These are phyloP conservation scores for Grigorovia transvaalensis DNA, from an alignment of 805 yeast genomes.

Conservation along the genomic window DNA sequence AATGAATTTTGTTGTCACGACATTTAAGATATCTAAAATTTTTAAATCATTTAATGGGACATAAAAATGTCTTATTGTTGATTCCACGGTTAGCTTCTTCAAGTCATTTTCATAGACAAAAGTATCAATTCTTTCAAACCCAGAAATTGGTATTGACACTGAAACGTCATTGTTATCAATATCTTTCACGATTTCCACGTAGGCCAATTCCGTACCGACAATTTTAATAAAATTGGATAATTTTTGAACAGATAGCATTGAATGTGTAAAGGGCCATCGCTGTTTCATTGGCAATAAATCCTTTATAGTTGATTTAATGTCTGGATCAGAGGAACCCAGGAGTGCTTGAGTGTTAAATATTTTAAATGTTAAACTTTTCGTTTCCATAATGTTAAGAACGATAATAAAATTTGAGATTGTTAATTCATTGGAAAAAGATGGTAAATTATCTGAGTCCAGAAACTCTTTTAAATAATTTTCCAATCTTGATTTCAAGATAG, in stretches of 20 bases:
- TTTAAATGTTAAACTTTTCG: slow-evolving; percentile 15
- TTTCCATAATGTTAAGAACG: slow-evolving; percentile 13
- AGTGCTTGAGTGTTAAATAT: slow-evolving; percentile 16
- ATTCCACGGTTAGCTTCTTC: slow-evolving; percentile 9
- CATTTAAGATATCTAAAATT: slow-evolving; percentile 13
- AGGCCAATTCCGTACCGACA: slow-evolving; percentile 14
- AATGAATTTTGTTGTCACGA: slow-evolving; percentile 3
- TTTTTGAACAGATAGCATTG: slow-evolving; percentile 3
- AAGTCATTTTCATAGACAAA: slow-evolving; percentile 13
- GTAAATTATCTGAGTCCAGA: slow-evolving; percentile 2
- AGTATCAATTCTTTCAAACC: slow-evolving; percentile 23
- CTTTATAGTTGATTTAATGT: slow-evolving; percentile 1
- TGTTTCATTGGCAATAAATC: neutral
- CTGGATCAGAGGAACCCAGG: slow-evolving; percentile 6
- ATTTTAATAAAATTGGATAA: slow-evolving; percentile 17
- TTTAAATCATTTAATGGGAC: slow-evolving; percentile 16
- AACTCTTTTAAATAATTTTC: neutral
- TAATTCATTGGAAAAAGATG: slow-evolving; percentile 17
- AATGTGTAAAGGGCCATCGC: neutral
- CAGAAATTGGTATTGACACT: slow-evolving; percentile 17
- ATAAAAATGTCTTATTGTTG: slow-evolving; percentile 22
- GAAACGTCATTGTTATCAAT: slow-evolving; percentile 4
- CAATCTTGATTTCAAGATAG: neutral
- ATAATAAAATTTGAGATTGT: slow-evolving; percentile 20
- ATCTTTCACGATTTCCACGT: slow-evolving; percentile 8